Evolutionary conservation across 805 yeast species (phyloP), one percentile per base, ranked within the genome.

Genomic region (Suhomyces emberorum): DNA sequence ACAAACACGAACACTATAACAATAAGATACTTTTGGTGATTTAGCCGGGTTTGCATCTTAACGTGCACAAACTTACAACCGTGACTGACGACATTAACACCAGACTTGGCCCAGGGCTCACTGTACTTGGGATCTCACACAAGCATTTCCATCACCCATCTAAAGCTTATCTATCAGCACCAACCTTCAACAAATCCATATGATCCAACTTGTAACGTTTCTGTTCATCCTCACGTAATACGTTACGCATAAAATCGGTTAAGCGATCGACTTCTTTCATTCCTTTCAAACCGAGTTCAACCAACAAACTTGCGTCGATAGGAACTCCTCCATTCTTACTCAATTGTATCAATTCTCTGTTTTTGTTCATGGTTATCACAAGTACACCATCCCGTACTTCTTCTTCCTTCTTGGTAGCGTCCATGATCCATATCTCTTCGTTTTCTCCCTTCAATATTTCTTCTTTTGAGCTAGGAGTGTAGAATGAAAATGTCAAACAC

Each of bases 321-420:
- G 89, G 85, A 30, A 85, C 65, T 0, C 96, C 97, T 34, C 98
- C 98, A 21, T 88, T 85, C 54, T 91, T 93, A 28, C 83, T 74
- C 19, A 93, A 71, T 56, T 93, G 98, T 32, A 95, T 89, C 6
- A 93, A 68, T 52, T 93, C 98, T 47, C 91, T 76, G 55, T 91
- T 91, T 48, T 84, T 87, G 57, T 93, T 93, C 39, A 89, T 62
- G 0, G 98, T 88, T 21, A 93, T 77, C 1, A 95, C 86, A 61
- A 91, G 69, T 2, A 77, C 75, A 16, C 97, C 95, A 30, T 80
- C 82, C 42, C 91, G 71, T 15, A 88, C 59, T 12, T 71, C 58
- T 53, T 89, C 96, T 60, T 91, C 98, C 33, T 77, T 73, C 31
- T 77, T 63, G 11, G 80, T 78, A 1, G 96, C 83, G 61, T 91